Conservation (phyloP, 2,329 filamentous ascomycete species). For the Epichloe baconii region DNA sequence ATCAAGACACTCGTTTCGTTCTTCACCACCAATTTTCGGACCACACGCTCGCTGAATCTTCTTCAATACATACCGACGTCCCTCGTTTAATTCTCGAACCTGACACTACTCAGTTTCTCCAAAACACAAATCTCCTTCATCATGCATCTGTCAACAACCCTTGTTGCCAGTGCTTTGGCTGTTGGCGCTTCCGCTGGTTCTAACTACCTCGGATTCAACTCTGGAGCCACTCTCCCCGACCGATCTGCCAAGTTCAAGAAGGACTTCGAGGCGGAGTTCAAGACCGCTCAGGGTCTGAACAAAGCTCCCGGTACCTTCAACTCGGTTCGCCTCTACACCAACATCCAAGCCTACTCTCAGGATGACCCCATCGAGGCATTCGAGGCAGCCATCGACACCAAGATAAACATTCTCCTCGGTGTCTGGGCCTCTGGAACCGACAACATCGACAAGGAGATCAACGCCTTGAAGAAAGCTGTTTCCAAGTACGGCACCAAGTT, state of each 20-base stretch:
- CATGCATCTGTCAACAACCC: slow-evolving; percentile 28
- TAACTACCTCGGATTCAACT: slow-evolving; percentile 44
- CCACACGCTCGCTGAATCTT: not conserved
- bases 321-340: slow-evolving; percentile 53
- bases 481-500: slow-evolving; percentile 35
- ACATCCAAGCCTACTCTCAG: slow-evolving; percentile 51
- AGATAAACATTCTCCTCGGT: slow-evolving; percentile 49
- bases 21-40: not conserved
- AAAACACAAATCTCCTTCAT: not conserved
- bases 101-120: too few species aligned
- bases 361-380: slow-evolving; percentile 70
- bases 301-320: slow-evolving; percentile 40
- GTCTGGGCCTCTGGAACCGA: slow-evolving; percentile 46
- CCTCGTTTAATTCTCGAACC: too few species aligned
- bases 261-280: slow-evolving; percentile 35
- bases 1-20: not conserved
- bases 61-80: too few species aligned
- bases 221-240: slow-evolving; percentile 32
- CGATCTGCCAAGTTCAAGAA: slow-evolving; percentile 38
- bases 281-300: slow-evolving; percentile 22
- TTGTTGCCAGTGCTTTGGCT: slow-evolving; percentile 27
- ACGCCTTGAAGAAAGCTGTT: slow-evolving; percentile 44
- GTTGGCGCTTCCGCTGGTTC: slow-evolving; percentile 25
- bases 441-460: slow-evolving; percentile 47
- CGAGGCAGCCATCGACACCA: slow-evolving; percentile 52